Percentiles rank a stretch among this genome's conserved stretches.
Conservation (phyloP, 306 rosid genomes). For the Neltuma alba region DNA sequence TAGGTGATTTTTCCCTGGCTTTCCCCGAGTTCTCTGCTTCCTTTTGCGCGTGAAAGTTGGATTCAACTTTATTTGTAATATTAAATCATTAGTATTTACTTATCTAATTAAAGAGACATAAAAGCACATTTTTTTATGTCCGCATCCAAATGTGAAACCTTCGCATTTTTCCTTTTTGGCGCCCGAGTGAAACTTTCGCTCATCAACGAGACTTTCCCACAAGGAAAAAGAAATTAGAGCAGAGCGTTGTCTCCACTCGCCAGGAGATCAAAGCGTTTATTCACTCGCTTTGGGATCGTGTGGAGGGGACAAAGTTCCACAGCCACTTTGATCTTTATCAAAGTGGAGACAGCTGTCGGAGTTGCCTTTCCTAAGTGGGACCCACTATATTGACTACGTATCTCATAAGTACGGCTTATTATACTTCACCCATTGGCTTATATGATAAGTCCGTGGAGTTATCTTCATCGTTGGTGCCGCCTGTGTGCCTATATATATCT, state of each 20-base stretch:
- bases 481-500: neutral
- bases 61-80: no score
- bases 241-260: neutral
- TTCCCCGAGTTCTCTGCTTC: no score
- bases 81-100: no score
- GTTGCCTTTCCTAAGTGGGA: neutral
- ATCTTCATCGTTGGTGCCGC: constrained; percentile 39
- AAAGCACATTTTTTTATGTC: neutral
- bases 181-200: no score
- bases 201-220: neutral
- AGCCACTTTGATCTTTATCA: constrained; percentile 28
- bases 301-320: neutral
- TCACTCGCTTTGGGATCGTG: constrained; percentile 1
- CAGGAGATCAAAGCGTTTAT: neutral
- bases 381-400: constrained; percentile 3
- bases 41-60: no score
- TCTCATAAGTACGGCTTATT: neutral
- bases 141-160: neutral
- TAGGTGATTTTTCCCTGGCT: no score
- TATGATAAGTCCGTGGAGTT: rapidly evolving
- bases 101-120: no score
- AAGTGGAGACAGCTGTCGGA: constrained; percentile 15
- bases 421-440: rapidly evolving
- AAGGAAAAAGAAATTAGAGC: neutral
- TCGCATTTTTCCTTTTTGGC: no score